Evolutionary conservation across 495 filamentous ascomycete genomes (phyloP).

Genomic region (Penicillium riverlandense): DNA sequence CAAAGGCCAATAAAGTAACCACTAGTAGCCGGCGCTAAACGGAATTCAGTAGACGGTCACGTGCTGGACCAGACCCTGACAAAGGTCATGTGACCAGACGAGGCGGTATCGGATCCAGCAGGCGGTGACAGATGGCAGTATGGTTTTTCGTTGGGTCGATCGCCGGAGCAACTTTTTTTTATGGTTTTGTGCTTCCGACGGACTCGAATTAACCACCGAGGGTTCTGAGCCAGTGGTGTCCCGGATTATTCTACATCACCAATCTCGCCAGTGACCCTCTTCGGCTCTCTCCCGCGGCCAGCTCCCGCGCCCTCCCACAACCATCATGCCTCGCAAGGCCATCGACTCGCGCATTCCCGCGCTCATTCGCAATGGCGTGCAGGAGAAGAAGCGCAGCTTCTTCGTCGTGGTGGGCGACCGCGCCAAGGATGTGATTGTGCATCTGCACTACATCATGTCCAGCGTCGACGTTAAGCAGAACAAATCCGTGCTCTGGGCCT

Average conservation of each 20-base stretch:
- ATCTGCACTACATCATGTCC: slow-evolving; percentile 91
- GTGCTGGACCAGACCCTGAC: no score
- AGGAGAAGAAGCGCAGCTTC: slow-evolving; percentile 97
- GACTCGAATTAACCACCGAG: no score
- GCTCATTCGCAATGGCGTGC: slow-evolving; percentile 89
- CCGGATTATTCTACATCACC: neutral
- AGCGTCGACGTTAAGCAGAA: slow-evolving; percentile 87
- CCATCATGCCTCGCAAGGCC: slow-evolving; percentile 49
- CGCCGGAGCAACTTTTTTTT: neutral
- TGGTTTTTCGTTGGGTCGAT: slow-evolving; percentile 6
- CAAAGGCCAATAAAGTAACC: no score
- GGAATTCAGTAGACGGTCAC: no score
- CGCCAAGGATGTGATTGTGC: slow-evolving; percentile 94
- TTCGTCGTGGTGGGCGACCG: slow-evolving; percentile 94
- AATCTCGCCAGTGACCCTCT: neutral
- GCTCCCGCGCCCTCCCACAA: slow-evolving; percentile 8
- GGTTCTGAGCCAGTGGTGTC: no score
- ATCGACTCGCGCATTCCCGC: slow-evolving; percentile 91
- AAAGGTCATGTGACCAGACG: neutral
- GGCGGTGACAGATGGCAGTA: slow-evolving; percentile 13
- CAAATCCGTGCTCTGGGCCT: slow-evolving; percentile 98
- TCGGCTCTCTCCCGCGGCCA: slow-evolving; percentile 11
- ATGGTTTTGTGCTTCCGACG: no score
- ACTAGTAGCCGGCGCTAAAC: no score
- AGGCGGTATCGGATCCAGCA: slow-evolving; percentile 9